A percentile compares a stretch with the other conserved stretches of the same genome.
phyloP scores from a whole-genome alignment of 2,329 filamentous ascomycete genomes.

The Alternaria brassicicola region DNA sequence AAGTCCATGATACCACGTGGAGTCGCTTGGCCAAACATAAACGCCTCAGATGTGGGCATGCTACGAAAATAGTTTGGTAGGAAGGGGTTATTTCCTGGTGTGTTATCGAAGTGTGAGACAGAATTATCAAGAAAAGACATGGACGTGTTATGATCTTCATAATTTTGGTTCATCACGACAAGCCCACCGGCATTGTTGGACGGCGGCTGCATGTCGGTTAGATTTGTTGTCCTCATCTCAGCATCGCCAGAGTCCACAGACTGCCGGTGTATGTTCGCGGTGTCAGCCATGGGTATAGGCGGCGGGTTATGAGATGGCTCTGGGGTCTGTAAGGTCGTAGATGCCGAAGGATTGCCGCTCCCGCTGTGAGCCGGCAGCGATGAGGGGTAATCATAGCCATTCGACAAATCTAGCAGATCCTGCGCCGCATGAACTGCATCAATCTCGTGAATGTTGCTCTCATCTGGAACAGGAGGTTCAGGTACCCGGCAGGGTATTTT shows the following conservation, averaged over 20 bases:
- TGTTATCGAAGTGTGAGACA: slow-evolving; percentile 21
- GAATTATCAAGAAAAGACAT: slow-evolving; percentile 25
- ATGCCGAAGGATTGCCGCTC: slow-evolving; percentile 5
- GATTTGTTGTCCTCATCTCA: background rate
- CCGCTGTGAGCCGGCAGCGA: slow-evolving; percentile 11
- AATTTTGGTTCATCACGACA: slow-evolving; percentile 12
- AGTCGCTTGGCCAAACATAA: slow-evolving; percentile 49
- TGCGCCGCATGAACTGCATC: slow-evolving; percentile 40
- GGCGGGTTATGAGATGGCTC: slow-evolving; percentile 7
- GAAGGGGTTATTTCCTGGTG: slow-evolving; percentile 23
- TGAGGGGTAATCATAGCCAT: slow-evolving; percentile 28
- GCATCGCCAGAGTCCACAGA: background rate
- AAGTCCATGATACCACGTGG: slow-evolving; percentile 55
- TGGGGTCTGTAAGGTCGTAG: slow-evolving; percentile 10
- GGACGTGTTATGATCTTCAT: slow-evolving; percentile 7
- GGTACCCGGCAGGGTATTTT: slow-evolving; percentile 52
- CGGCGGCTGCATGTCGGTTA: slow-evolving; percentile 12
- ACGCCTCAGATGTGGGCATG: slow-evolving; percentile 38
- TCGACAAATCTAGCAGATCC: slow-evolving; percentile 39
- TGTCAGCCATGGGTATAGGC: slow-evolving; percentile 2
- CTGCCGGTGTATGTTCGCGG: background rate
- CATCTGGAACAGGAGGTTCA: slow-evolving; percentile 18
- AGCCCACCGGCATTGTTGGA: slow-evolving; percentile 5
- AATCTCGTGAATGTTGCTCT: slow-evolving; percentile 25
- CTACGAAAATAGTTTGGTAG: slow-evolving; percentile 40